A percentile compares a stretch with the other conserved stretches of the same genome.
These are phyloP conservation scores for Lantana camara DNA, from an alignment of 257 asterid species.

Conservation along the genomic window DNA sequence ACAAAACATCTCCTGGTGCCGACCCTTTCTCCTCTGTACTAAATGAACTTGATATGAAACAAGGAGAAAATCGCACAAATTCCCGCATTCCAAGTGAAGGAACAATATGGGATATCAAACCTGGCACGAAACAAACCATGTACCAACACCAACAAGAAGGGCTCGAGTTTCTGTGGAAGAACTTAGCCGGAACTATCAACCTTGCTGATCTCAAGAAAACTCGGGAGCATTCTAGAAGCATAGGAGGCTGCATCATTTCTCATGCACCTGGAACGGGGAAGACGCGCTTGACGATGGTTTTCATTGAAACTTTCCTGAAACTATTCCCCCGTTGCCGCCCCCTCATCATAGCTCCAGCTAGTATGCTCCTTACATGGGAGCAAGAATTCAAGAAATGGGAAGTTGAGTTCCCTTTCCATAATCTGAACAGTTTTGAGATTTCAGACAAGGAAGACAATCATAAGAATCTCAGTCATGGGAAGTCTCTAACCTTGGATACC, in stretches of 20 bases:
- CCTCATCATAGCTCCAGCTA: conserved; percentile 41
- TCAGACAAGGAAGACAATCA: conserved; percentile 28
- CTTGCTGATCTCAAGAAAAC: conserved; percentile 23
- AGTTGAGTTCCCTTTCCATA: conserved; percentile 36
- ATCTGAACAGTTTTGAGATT: conserved; percentile 28
- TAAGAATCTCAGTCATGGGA: neutral
- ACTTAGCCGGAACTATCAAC: conserved; percentile 30
- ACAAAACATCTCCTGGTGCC: neutral
- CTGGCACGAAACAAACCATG: conserved; percentile 21
- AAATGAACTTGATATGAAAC: neutral
- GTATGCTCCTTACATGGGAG: conserved; percentile 49
- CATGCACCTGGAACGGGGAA: conserved; percentile 50
- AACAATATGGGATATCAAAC: conserved; percentile 37
- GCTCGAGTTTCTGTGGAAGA: conserved; percentile 49
- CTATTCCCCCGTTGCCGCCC: conserved; percentile 34
- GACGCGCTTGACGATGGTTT: conserved; percentile 37
- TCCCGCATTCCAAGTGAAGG: neutral
- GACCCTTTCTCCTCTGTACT: neutral
- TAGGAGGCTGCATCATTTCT: conserved; percentile 47
- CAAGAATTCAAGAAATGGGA: conserved; percentile 43
- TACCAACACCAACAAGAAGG: conserved; percentile 45
- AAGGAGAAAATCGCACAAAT: neutral
- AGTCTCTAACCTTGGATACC: neutral
- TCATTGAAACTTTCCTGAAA: conserved; percentile 33
- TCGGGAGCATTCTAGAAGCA: neutral